A percentile compares a stretch with the other conserved stretches of the same genome.
Evolutionary conservation across 73 alveolate genomes (phyloP).

Genomic region (Stentor coeruleus): DNA sequence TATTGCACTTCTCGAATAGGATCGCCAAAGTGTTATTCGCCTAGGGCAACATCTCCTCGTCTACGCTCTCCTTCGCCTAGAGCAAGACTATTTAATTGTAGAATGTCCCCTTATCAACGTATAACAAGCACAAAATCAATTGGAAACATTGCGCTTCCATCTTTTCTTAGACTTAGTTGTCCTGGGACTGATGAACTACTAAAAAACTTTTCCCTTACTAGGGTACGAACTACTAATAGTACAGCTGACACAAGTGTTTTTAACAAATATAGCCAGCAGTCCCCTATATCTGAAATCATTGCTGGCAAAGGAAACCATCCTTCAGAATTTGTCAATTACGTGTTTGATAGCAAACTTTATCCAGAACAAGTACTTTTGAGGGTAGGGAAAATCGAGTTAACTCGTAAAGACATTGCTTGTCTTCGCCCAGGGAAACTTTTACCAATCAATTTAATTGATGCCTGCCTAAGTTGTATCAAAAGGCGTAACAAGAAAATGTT

Average conservation of each 20-base stretch:
- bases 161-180: no score
- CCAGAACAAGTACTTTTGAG: background rate
- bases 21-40: background rate
- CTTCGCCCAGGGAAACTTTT: background rate
- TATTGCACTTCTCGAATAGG: conserved; percentile 4
- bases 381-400: background rate
- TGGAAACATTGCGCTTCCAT: background rate
- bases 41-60: background rate
- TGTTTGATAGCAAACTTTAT: background rate
- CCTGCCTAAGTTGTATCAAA: background rate
- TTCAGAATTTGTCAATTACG: background rate
- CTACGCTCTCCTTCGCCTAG: background rate
- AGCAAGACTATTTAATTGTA: background rate
- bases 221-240: no score
- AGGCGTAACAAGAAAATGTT: background rate
- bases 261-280: no score
- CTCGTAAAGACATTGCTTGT: background rate
- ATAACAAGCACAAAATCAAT: background rate
- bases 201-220: no score
- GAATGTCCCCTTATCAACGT: background rate
- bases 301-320: no score
- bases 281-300: no score
- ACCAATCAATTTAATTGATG: background rate
- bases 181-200: no score
- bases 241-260: no score